Percentiles rank a stretch among this genome's conserved stretches.
phyloP scores from a whole-genome alignment of 768 basidiomycete genomes.

The Inosperma sp. region DNA sequence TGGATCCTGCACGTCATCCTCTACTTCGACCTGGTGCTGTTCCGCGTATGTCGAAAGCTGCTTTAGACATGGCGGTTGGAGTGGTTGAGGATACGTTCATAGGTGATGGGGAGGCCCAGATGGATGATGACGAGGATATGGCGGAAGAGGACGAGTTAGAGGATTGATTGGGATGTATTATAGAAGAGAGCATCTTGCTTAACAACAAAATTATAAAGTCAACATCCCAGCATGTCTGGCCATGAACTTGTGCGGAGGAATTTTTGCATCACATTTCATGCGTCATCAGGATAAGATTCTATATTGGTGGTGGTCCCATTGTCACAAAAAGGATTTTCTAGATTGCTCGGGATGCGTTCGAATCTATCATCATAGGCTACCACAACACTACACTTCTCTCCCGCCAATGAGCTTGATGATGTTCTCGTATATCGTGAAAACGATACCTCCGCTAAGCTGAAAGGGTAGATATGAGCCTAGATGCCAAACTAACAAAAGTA shows the following conservation, averaged over 20 bases:
- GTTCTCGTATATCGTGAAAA: slow-evolving; percentile 89
- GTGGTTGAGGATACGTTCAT: slow-evolving; percentile 55
- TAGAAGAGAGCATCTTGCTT: no score
- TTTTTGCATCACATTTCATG: no score
- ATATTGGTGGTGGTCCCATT: no score
- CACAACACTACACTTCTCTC: slow-evolving; percentile 8
- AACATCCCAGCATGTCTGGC: no score
- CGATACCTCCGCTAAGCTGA: slow-evolving; percentile 88
- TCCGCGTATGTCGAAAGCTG: slow-evolving; percentile 63
- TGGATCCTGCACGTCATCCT: slow-evolving; percentile 57
- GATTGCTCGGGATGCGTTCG: not conserved
- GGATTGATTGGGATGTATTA: no score
- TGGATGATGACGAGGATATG: slow-evolving; percentile 31
- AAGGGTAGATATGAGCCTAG: not conserved
- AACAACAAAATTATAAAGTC: no score
- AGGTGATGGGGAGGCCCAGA: slow-evolving; percentile 5
- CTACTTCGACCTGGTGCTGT: slow-evolving; percentile 61
- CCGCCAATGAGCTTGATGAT: slow-evolving; percentile 47
- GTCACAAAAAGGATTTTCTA: no score
- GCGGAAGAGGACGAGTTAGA: slow-evolving; percentile 51
- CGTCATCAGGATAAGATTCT: no score
- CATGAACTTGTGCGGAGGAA: no score
- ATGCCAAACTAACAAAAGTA: slow-evolving; percentile 1
- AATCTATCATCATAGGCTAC: not conserved
- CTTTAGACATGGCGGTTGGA: slow-evolving; percentile 59